Base-by-base conservation (phyloP, 768 basidiomycete species). In the Mrakia gelida region DNA sequence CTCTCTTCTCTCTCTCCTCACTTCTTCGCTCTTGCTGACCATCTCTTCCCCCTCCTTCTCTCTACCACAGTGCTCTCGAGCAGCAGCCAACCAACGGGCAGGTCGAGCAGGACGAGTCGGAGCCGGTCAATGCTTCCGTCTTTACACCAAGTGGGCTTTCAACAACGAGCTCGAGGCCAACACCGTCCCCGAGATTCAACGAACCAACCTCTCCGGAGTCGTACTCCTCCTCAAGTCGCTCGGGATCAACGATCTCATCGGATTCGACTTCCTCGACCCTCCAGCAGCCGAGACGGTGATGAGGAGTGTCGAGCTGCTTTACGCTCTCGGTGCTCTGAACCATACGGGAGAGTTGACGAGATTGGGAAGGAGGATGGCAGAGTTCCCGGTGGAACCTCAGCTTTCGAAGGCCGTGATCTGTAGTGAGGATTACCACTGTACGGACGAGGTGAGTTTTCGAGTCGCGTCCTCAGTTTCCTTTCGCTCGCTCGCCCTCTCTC, bases 381-480 rank as follows among this genome's bases (percentile, higher is more conserved):
- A 99, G 84, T 98, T 99, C 85, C 97, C 95, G 15, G 94, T 98
- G 28, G 97, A 99, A 82, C 97, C 97, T 10, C 97, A 97, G 92
- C 85, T 99, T 81, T 94, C 92, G 32, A 98, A 98, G 85, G 91
- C 92, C 8, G 96, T 99, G 83, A 94, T 99, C 79, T 92, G 93
- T 65, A 97, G 95, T 83, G 97, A 98, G 84, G 89, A 92, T 76
- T 98, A 94, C 84, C 87, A 88, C 18, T 98, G 96, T 84, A 98
- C 96, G 5, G 96, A 99, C 82, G 97, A 98, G 88, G 94, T 94
- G 83, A 54, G 54, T n/a, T 23, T 54, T 26, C 2, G 23, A 16
- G 32, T 11, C 45, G 28, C 32, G 21, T 71, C 45, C 11, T 9
- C 43, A 0, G 6, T 71, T 70, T 13, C 26, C 34, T 16, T 67